These are phyloP conservation scores for Liriodendron chinense DNA, from an alignment of 164 flowering plant species.

Conservation along the genomic window DNA sequence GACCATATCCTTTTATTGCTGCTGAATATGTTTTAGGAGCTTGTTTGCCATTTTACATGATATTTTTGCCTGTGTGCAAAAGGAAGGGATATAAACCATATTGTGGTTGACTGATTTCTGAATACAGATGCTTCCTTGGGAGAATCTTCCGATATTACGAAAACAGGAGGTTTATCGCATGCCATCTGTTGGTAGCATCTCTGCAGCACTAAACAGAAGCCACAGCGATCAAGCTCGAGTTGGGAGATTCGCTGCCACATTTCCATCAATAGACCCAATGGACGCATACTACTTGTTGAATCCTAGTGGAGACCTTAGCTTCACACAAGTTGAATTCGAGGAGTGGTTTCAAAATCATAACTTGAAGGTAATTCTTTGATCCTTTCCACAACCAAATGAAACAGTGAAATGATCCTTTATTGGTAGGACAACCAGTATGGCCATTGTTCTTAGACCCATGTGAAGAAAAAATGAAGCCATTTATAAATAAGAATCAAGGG, in stretches of 20 bases:
- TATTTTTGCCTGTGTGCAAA: neutral
- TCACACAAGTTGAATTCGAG: constrained; percentile 76
- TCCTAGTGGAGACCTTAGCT: constrained; percentile 84
- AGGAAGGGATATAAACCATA: too few relatives aligned
- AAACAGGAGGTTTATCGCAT: constrained; percentile 89
- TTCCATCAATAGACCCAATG: constrained; percentile 81
- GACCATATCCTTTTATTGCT: neutral
- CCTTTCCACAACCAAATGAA: neutral
- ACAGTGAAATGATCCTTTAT: neutral
- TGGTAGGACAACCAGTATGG: too few relatives aligned
- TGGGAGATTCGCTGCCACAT: constrained; percentile 23
- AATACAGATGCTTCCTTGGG: constrained; percentile 98
- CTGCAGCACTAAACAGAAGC: constrained; percentile 37
- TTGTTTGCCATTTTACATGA: neutral
- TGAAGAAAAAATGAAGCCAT: too few relatives aligned
- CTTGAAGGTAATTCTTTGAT: constrained; percentile 51
- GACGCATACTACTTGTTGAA: constrained; percentile 91
- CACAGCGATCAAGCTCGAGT: constrained; percentile 26
- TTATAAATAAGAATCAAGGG: too few relatives aligned
- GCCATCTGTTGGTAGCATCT: constrained; percentile 86
- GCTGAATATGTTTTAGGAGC: neutral
- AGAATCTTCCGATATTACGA: constrained; percentile 74
- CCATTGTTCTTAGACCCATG: too few relatives aligned
- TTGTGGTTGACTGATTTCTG: constrained; percentile 3
- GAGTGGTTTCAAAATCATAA: constrained; percentile 80